Conservation (phyloP, 345 rosid genomes). For the Turnera subulata region DNA sequence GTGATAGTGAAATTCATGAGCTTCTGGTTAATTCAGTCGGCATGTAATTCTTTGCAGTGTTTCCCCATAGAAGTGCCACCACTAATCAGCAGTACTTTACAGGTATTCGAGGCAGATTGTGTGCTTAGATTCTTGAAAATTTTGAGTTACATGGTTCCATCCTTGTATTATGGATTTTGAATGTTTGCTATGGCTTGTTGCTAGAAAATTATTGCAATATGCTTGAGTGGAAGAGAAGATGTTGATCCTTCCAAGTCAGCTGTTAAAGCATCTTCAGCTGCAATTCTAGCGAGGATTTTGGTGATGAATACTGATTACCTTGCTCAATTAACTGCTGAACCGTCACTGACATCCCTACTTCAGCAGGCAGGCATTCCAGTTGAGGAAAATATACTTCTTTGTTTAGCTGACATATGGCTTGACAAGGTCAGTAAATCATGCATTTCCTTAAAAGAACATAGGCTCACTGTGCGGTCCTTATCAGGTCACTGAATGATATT, state of each 20-base stretch:
- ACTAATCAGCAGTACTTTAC: conserved; percentile 70
- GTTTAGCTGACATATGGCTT: conserved; percentile 90
- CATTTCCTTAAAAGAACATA: conserved; percentile 1
- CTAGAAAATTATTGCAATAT: conserved; percentile 75
- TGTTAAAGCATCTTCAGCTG: conserved; percentile 79
- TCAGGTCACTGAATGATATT: neutral
- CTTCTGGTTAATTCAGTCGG: neutral
- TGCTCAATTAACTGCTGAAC: conserved; percentile 82
- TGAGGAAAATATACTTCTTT: conserved; percentile 75
- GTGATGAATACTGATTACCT: conserved; percentile 89
- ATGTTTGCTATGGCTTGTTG: conserved; percentile 15
- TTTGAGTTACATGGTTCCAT: conserved; percentile 2
- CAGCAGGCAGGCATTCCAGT: conserved; percentile 70
- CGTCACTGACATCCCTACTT: conserved; percentile 62
- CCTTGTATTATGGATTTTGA: conserved; percentile 8
- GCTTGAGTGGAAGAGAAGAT: conserved; percentile 89
- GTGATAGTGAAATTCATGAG: no score
- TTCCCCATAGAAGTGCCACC: conserved; percentile 85
- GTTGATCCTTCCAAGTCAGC: conserved; percentile 76
- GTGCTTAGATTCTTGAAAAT: conserved; percentile 12
- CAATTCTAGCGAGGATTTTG: conserved; percentile 83
- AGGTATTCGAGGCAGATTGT: conserved; percentile 41
- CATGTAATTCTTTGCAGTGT: conserved; percentile 44
- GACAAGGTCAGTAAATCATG: conserved; percentile 64
- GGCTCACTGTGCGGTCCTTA: neutral